Evolutionary conservation across 306 rosid genomes (phyloP).

Genomic region (Myrica gale): DNA sequence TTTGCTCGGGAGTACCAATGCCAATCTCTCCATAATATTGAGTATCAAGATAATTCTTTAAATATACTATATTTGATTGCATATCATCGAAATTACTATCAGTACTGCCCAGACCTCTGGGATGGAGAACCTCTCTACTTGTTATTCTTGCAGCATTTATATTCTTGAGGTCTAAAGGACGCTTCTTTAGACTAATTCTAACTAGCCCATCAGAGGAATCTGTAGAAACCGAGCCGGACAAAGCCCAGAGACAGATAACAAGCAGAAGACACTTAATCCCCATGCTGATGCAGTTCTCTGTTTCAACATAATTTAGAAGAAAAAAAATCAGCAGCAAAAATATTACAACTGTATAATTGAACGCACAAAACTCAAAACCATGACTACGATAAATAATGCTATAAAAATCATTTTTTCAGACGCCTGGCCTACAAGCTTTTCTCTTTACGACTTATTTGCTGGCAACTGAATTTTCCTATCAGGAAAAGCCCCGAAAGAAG

Average conservation of each 20-base stretch:
- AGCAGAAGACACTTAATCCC: constrained; percentile 23
- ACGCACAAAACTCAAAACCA: background rate
- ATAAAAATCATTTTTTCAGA: background rate
- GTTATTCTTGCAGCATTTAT: constrained; percentile 35
- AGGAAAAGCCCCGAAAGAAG: background rate
- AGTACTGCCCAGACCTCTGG: background rate
- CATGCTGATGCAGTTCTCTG: constrained; percentile 22
- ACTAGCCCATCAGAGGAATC: constrained; percentile 31
- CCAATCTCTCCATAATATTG: constrained; percentile 74
- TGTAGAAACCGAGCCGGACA: constrained; percentile 10
- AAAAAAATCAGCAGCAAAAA: background rate
- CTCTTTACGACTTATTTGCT: background rate
- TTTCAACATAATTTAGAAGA: background rate
- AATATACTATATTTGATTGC: constrained; percentile 33
- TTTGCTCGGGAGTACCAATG: constrained; percentile 72
- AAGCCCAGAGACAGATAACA: constrained; percentile 27
- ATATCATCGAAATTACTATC: background rate
- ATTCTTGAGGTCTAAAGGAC: constrained; percentile 31
- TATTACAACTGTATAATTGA: background rate
- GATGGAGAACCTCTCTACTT: background rate
- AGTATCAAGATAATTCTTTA: constrained; percentile 64
- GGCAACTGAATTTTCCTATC: background rate
- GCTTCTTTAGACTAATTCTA: constrained; percentile 39
- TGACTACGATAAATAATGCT: background rate
- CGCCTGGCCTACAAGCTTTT: background rate